phyloP scores from a whole-genome alignment of 2,329 filamentous ascomycete genomes.

The Paraconiothyrium sp. region DNA sequence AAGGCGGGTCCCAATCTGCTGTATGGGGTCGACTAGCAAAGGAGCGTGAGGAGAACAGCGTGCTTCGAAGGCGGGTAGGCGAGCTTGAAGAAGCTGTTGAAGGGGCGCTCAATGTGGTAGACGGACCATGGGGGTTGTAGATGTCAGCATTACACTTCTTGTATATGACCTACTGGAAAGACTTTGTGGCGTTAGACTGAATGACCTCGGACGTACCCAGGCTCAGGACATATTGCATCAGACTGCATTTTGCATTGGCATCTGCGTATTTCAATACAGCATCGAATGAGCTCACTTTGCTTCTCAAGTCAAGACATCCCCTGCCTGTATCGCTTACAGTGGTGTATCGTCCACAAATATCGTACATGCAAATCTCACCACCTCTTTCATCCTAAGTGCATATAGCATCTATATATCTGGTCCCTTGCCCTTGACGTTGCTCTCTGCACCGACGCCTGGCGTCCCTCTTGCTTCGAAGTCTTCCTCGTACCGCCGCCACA shows the following conservation, averaged over 20 bases:
- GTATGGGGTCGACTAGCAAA: constrained; percentile 63
- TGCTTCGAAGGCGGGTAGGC: constrained; percentile 61
- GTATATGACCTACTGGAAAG: constrained; percentile 9
- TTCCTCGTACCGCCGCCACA: constrained; percentile 73
- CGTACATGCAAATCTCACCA: no score
- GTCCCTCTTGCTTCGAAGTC: constrained; percentile 61
- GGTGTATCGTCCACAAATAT: no score
- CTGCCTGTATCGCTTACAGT: no score
- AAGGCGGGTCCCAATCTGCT: constrained; percentile 49
- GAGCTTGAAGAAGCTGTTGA: constrained; percentile 66
- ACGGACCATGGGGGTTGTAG: constrained; percentile 42
- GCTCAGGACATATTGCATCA: constrained; percentile 3
- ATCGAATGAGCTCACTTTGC: neutral
- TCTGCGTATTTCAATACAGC: neutral
- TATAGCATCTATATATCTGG: constrained; percentile 17
- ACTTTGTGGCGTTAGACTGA: neutral
- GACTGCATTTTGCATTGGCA: constrained; percentile 7
- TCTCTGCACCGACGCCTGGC: constrained; percentile 48
- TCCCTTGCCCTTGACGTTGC: constrained; percentile 34
- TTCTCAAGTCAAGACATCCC: neutral
- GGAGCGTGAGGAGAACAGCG: constrained; percentile 65
- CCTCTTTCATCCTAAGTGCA: no score
- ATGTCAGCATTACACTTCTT: constrained; percentile 13
- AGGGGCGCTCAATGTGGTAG: constrained; percentile 64
- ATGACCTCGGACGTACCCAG: neutral